Evolutionary conservation across 208 protist species (phyloP), one percentile per base, ranked within the genome.

Genomic region (Naegleria lovaniensis): DNA sequence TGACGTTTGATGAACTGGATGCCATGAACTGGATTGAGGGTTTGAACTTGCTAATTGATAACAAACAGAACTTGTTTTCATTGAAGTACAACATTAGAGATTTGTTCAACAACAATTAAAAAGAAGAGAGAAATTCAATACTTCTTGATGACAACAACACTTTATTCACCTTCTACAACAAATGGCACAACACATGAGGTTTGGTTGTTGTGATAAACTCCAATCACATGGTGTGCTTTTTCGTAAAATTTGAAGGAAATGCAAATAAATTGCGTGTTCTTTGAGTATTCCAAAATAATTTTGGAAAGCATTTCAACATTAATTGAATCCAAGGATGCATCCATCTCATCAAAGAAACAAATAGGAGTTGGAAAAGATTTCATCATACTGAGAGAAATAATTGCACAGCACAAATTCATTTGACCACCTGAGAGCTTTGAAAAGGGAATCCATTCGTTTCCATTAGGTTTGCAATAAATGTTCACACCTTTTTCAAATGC

Each of bases 11-110:
- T 51, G 52, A 90, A 29, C 1, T 2, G 6, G 83, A 86, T 36
- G 55, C 11, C 41, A 36, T 76, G 5, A 59, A 55, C 38, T 90
- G 88, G 88, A 33, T 90, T 4, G 51, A 85, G 3, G 88, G 88
- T 16, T 19, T 90, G 19, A 58, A 38, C 38, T 40, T 90, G 5
- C n/a, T 90, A 5, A 76, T 90, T 38, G 83, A 90, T 0, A 84
- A 90, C 52, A 48, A 76, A 85, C 16, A 76, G 25, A n/a, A 90
- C 36, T n/a, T 90, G 16, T 90, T 90, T 58, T 90, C 75, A 0
- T 85, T 90, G 29, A 90, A 38, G 51, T 90, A 90, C 52, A 90
- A 90, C 38, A 55, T 90, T 5, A 90, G n/a, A 29, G 75, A 86
- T 58, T 11, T 76, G 36, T 48, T 48, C 43, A 48, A 48, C 43